phyloP scores from a whole-genome alignment of 2,329 filamentous ascomycete species.

The Karstenula rhodostoma region DNA sequence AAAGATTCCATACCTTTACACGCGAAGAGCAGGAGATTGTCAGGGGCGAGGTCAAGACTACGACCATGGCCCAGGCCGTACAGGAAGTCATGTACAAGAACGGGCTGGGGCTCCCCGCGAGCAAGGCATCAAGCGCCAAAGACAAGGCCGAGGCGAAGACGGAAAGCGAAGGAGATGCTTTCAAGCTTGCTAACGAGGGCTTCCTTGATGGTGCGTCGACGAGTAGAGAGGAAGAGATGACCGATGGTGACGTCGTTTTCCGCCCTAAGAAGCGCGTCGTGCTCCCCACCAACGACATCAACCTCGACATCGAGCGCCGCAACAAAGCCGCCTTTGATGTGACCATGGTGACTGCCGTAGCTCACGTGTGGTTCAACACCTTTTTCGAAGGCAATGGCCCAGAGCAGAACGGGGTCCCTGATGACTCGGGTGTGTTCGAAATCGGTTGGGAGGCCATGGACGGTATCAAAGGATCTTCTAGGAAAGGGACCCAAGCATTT shows the following conservation, averaged over 20 bases:
- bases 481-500: slow-evolving; percentile 82
- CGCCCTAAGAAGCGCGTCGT: slow-evolving; percentile 73
- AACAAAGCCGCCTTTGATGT: slow-evolving; percentile 79
- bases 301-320: slow-evolving; percentile 86
- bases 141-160: slow-evolving; percentile 22
- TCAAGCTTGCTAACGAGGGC: slow-evolving; percentile 30
- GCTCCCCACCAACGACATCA: slow-evolving; percentile 83
- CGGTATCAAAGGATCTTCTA: slow-evolving; percentile 87
- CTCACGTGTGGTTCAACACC: slow-evolving; percentile 96
- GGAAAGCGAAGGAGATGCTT: slow-evolving; percentile 20
- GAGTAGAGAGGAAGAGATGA: slow-evolving; percentile 32
- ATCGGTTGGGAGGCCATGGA: slow-evolving; percentile 84
- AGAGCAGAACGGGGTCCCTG: slow-evolving; percentile 70
- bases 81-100: slow-evolving; percentile 54
- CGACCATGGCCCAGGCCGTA: slow-evolving; percentile 55
- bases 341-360: slow-evolving; percentile 90
- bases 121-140: slow-evolving; percentile 28
- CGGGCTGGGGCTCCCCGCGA: slow-evolving; percentile 36
- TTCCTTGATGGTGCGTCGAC: slow-evolving; percentile 28
- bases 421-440: slow-evolving; percentile 75
- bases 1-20: slow-evolving; percentile 81
- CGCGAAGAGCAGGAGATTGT: slow-evolving; percentile 75
- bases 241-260: slow-evolving; percentile 78
- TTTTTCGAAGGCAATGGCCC: slow-evolving; percentile 88
- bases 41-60: slow-evolving; percentile 59